These are phyloP conservation scores for Magnolia officinalis DNA, from an alignment of 164 flowering plant species.

Conservation along the genomic window DNA sequence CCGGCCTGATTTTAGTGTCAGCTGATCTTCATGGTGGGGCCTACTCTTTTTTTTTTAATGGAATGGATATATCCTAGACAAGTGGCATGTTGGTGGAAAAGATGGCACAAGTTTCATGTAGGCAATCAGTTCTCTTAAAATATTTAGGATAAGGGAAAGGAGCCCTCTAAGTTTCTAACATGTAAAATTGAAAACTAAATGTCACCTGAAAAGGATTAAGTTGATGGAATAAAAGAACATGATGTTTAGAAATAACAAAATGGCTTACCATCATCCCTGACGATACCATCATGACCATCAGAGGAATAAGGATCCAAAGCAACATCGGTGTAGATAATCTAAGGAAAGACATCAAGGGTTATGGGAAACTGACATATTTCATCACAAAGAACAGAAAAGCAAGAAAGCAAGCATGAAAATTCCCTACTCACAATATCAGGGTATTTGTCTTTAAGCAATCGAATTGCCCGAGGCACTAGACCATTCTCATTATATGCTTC, in stretches of 20 bases:
- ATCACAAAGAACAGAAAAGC: neutral
- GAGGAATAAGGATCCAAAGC: slow-evolving; percentile 95
- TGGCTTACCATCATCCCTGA: slow-evolving; percentile 89
- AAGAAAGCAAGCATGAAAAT: neutral
- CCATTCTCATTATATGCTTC: slow-evolving; percentile 96
- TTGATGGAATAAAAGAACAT: neutral
- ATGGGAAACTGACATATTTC: slow-evolving; percentile 1
- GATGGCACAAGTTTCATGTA: neutral
- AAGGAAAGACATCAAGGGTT: slow-evolving; percentile 15
- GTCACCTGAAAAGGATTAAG: neutral
- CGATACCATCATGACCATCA: slow-evolving; percentile 98
- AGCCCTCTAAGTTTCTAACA: neutral
- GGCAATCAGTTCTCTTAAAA: neutral
- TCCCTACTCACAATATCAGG: slow-evolving; percentile 83
- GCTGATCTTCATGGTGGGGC: neutral
- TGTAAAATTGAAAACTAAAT: neutral
- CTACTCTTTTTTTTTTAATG: neutral
- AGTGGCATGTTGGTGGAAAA: neutral
- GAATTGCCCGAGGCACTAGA: slow-evolving; percentile 75
- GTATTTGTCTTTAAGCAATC: slow-evolving; percentile 79
- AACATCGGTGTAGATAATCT: slow-evolving; percentile 97
- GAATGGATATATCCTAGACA: neutral
- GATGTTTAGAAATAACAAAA: neutral
- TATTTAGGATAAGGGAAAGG: neutral
- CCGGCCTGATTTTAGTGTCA: neutral